phyloP scores from a whole-genome alignment of 345 rosid species.

The Trapa incisa region DNA sequence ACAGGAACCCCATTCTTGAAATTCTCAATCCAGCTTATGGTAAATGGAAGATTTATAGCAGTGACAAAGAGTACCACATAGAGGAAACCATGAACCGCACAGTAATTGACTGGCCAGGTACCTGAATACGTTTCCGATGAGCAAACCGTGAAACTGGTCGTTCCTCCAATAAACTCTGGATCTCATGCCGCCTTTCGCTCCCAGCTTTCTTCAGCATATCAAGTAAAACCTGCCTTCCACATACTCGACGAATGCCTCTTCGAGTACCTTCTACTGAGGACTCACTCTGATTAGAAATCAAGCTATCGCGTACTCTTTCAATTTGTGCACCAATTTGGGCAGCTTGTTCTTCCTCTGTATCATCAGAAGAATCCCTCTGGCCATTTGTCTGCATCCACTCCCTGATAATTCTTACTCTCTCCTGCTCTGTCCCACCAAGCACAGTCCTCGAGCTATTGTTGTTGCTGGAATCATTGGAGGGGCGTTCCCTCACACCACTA shows the following conservation, averaged over 20 bases:
- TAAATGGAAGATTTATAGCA: not conserved
- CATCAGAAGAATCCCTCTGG: constrained; percentile 46
- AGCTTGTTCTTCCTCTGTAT: constrained; percentile 45
- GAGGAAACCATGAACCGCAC: not conserved
- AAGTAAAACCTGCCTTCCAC: constrained; percentile 78
- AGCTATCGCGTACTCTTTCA: constrained; percentile 66
- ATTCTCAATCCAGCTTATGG: not conserved
- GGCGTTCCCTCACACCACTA: constrained; percentile 39
- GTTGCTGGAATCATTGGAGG: constrained; percentile 30
- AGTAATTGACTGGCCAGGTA: constrained; percentile 13
- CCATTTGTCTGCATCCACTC: constrained; percentile 74
- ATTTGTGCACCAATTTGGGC: constrained; percentile 47
- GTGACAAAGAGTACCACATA: not conserved
- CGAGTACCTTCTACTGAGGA: constrained; percentile 33
- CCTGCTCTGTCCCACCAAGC: constrained; percentile 92
- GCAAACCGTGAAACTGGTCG: constrained; percentile 76
- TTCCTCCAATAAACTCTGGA: constrained; percentile 49
- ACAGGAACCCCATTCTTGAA: not conserved
- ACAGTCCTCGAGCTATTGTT: constrained; percentile 42
- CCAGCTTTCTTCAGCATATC: constrained; percentile 83
- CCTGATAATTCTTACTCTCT: constrained; percentile 78
- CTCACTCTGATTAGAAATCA: constrained; percentile 33
- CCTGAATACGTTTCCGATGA: constrained; percentile 95
- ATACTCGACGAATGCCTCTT: constrained; percentile 68
- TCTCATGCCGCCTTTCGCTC: constrained; percentile 68